Evolutionary conservation across 176 grass and related monocot species (phyloP).

Genomic region (Carex pumila): DNA sequence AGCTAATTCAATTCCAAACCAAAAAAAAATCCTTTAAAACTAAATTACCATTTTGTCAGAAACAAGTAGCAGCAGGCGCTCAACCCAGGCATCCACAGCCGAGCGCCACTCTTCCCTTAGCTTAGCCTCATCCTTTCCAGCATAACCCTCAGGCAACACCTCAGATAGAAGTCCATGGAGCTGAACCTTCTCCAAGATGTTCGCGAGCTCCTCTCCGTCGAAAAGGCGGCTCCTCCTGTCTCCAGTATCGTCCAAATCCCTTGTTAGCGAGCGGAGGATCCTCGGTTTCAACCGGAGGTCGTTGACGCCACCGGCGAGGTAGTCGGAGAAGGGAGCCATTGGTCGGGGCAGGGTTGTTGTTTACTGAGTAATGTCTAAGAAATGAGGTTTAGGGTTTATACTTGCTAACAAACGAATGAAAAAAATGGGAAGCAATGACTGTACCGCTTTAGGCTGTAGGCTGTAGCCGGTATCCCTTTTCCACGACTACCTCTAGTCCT

Average conservation of each 20-base stretch:
- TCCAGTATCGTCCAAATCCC: slow-evolving; percentile 7
- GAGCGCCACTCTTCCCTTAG: slow-evolving; percentile 22
- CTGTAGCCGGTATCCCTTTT: neutral
- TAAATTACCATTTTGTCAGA: slow-evolving; percentile 31
- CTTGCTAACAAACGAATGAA: neutral
- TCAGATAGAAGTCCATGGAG: slow-evolving; percentile 36
- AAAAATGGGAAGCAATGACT: neutral
- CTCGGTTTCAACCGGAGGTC: slow-evolving; percentile 25
- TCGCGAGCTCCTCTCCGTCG: slow-evolving; percentile 4
- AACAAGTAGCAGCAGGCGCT: slow-evolving; percentile 22
- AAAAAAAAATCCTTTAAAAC: neutral
- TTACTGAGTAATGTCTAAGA: neutral
- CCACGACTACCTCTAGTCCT: too few relatives aligned
- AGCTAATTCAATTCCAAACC: neutral
- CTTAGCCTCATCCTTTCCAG: slow-evolving; percentile 4
- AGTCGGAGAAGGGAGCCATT: neutral
- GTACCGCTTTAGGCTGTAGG: neutral
- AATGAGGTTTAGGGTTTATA: slow-evolving; percentile 20
- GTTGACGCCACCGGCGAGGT: slow-evolving; percentile 9
- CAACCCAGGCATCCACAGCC: slow-evolving; percentile 38
- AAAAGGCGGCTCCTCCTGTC: neutral
- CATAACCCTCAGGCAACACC: neutral
- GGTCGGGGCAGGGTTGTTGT: neutral
- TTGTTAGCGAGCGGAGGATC: slow-evolving; percentile 20
- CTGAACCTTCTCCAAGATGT: slow-evolving; percentile 15